Evolutionary conservation across 192 early-diverging fungal species (phyloP), one percentile per base, ranked within the genome.

Genomic region (Gryganskiella cystojenkinii): DNA sequence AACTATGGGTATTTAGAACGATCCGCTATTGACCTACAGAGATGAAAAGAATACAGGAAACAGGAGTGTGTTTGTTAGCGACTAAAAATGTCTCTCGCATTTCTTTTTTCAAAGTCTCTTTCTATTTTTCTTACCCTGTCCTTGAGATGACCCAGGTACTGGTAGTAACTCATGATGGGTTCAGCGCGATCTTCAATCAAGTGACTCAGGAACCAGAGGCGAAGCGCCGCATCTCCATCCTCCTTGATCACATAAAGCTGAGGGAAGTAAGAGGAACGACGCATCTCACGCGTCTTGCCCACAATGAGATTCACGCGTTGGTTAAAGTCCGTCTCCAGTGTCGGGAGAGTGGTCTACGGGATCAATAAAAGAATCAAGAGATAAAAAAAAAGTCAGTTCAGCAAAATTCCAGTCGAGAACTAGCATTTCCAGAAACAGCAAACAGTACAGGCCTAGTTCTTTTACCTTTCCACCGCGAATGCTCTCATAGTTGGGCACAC

Each of bases 151-250:
- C 80, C 83, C 11, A 94, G 83, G 79, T 91, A 92, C 81, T 94
- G 93, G 65, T 87, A 85, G 75, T 92, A 94, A 65, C 91, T 92
- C 82, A 89, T 87, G 0, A 89, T 86, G 51, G 85, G 87, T 43
- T 95, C 91, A 31, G 91, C 92, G 56, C 95, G 90, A 78, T 99
- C 97, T 73, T 98, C 96, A n/a, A 97, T 86, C 70, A 99, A 80
- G 66, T 95, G 93, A 55, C 91, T 89, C 67, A 94, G 65, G 84
- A 98, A 94, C 92, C 88, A 87, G 83, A 93, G 84, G 7, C 97
- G 88, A 63, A 96, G 59, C 6, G 82, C 84, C 24, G 91, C 89
- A 63, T 97, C 95, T 17, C 93, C 94, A 68, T 99, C 96, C 74
- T 99, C 96, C 83, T 95, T 95, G 54, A 95, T 89, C 44, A 99